Evolutionary conservation across 164 flowering plant genomes (phyloP), one percentile per base, ranked within the genome.

Genomic region (Kalanchoe fedtschenkoi): DNA sequence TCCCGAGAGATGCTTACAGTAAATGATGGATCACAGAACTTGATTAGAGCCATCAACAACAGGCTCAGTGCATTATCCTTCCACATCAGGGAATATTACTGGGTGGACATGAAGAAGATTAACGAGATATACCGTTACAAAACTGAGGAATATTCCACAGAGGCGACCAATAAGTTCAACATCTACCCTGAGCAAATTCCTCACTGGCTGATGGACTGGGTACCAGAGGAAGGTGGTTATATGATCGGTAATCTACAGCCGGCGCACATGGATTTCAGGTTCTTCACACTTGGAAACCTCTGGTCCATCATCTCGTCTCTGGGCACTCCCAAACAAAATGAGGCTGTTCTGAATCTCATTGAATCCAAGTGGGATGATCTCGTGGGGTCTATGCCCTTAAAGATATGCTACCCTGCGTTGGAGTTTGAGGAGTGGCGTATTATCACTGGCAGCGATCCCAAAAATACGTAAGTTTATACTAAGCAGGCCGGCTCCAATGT

Each of bases 181-280:
- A 90, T 90, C 34, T 90, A 90, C 70, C 95, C 97, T 11, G 97
- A 90, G 14, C 97, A 90, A 69, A 88, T 90, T 60, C 95, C 97
- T 58, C 19, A 68, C 21, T 90, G 97, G 97, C 77, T 90, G 9
- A 81, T 88, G 54, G 92, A 90, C 56, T 90, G 97, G 97, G 66
- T 88, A 65, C 92, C 95, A 15, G 97, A 88, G 65, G 69, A 71
- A 65, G 91, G 91, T 38, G 97, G 97, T 7, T 90, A 86, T 76
- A 70, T 90, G 46, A 79, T 88, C 34, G 97, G 97, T 59, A 90
- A 90, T 72, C 77, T 90, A 19, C 95, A 90, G 71, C 97, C 97
- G 2, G 97, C 87, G 62, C 95, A 88, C 69, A 88, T 90, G 97
- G 96, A 91, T 65, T 91, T 91, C 65, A 82, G 97, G 79, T 88